Evolutionary conservation across 805 yeast species (phyloP), one percentile per base, ranked within the genome.

Genomic region (Candida succiphila): DNA sequence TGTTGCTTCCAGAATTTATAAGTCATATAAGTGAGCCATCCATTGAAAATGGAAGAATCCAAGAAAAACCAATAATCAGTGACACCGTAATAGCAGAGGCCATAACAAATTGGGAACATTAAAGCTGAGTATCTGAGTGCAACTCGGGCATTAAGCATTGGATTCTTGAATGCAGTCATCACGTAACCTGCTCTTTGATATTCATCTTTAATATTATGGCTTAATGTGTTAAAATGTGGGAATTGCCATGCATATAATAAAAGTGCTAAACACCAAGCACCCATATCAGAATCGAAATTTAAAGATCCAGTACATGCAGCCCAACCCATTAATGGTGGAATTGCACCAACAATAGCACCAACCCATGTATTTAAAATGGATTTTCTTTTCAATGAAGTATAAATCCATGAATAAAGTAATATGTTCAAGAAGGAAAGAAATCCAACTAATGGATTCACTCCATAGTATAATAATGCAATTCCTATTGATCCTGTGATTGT

Each of bases 241-340:
- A 92, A 92, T 57, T 92, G 98, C 98, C 98, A 92, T 6, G 96
- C 95, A 51, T 83, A 92, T 26, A 92, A 61, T 33, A 92, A 60
- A 0, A 81, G 85, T 1, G 96, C 96, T 17, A 92, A 62, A 50
- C 88, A 76, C 97, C 97, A 89, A 4, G 94, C 94, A 7, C 92
- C 96, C 0, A 97, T 96, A 41, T 86, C 84, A 3, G 69, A 44
- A n/a, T n/a, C n/a, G n/a, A n/a, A n/a, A n/a, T n/a, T n/a, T 25
- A 88, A 58, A 1, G 87, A 72, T n/a, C n/a, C n/a, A 4, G 85
- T 75, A 10, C 95, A 82, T 0, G 89, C 86, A 2, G 95, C 96
- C 98, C 98, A 92, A 2, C 98, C 98, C 98, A 92, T 92, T 32
- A 92, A 67, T 16, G 98, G 98, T 0, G 98, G 98, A 30, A 92